Evolutionary conservation across 1,284 basidiomycete species (phyloP), one percentile per base, ranked within the genome.

Genomic region (Rhodotorula sp.): DNA sequence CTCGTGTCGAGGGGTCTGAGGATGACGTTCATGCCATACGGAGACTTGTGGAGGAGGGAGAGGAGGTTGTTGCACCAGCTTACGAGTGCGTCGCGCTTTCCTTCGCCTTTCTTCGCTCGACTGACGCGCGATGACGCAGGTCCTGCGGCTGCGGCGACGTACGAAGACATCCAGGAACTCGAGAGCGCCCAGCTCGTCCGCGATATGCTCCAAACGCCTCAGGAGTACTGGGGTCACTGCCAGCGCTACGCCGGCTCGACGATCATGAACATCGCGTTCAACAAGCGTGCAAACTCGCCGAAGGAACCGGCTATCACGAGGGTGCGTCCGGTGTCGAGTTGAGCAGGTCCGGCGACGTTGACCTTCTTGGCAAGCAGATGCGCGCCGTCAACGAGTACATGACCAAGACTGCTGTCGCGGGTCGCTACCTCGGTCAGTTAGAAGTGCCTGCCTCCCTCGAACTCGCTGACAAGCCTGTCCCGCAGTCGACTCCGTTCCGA

Each of bases 211-310:
- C 62, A 71, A n/a, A 53, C 62, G 29, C 77, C 77, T 2, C 32
- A 52, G 11, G 69, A 70, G 24, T 76, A 70, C 59, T 78, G 77
- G 77, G 72, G 74, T 11, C 78, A 78, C 53, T 76, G 75, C 49
- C 77, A 51, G 52, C 73, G 77, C 51, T 78, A 78, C 64, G 78
- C 78, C 30, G 78, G 78, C 13, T 76, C 74, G 47, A 78, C 76
- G 27, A 78, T 79, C 52, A 74, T 79, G 70, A 77, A 79, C 55
- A 76, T 79, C 36, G 76, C 74, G 20, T 79, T 78, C 70, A 76
- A 76, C 67, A 75, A 76, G 61, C 75, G 78, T 29, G 78, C 78
- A 4, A 55, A 64, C 46, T 73, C 69, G 13, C 72, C 69, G 15
- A 39, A 73, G 8, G 77, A 78, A 59, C 70, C 67, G 24, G 76